Evolutionary conservation across 768 basidiomycete genomes (phyloP), one percentile per base, ranked within the genome.

Genomic region (Agaricus blazei): DNA sequence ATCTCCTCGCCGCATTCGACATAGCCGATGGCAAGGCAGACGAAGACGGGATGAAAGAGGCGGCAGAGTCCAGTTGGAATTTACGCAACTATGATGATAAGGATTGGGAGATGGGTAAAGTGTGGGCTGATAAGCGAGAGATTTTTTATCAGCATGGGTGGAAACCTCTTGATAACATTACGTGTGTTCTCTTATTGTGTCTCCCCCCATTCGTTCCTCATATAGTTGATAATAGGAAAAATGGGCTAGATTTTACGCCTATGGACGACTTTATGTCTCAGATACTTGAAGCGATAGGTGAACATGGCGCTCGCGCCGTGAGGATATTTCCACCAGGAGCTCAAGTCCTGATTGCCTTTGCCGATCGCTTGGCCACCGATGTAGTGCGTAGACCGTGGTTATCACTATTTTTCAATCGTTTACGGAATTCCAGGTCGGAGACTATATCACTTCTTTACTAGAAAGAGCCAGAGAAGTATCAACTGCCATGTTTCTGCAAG

Each of bases 111-210:
- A 84, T 97, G 76, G 91, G 91, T 0, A 87, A 92, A 60, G 87
- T 95, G 15, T 99, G 96, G 92, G 86, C 90, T 1, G 95, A 99
- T 71, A 95, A 96, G 73, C 75, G 89, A 44, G 94, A 96, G 67
- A 85, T 98, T 23, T 93, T 98, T 62, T 98, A 96, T 68, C 88
- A 93, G 59, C 83, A 80, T 6, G 77, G 80, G 47, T 94, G 91
- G 87, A 80, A 88, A 59, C 81, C 94, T 0, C 66, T 88, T 52
- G 84, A 87, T 58, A 99, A 98, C 70, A 82, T 89, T 65, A 86
- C 84, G 84, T 86, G 68, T 64, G 84, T 73, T 34, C 41, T 26
- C n/a, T 51, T n/a, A 2, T 55, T 46, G 19, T 52, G 37, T 54
- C n/a, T n/a, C n/a, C n/a, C n/a, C n/a, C n/a, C n/a, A n/a, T n/a